Evolutionary conservation across 192 early-diverging fungal species (phyloP), one percentile per base, ranked within the genome.

Genomic region (Piromyces sp.): DNA sequence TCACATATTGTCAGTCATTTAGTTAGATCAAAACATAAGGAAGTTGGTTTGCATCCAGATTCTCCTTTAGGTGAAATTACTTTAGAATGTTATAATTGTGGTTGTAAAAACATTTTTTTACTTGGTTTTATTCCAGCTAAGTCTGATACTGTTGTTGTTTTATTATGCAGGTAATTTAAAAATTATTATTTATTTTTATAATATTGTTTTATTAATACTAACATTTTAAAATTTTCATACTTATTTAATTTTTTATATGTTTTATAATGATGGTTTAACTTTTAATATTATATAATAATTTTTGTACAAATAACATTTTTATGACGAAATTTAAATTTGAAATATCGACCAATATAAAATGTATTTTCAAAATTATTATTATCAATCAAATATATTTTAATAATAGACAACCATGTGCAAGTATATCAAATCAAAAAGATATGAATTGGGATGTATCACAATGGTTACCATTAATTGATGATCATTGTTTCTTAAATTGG

Each of bases 121-220:
- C 91, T 99, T 33, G 98, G 98, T 4, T 99, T 98, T 83, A 98
- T 98, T 83, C 98, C 98, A 12, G 98, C 98, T 30, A 99, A 99
- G 87, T 93, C 93, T 30, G 96, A 98, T 84, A 96, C 97, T 6
- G 97, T 99, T 14, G 96, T 99, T 13, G 97, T 99, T 22, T 87
- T 99, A 30, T 90, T 99, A 42, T 99, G 98, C 88, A 89, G 94
- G 94, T 95, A 86, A 58, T 83, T 84, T 13, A 38, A 79, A 15
- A 1, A 40, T 15, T 15, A 36, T 36, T 7, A 36, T 36, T 36
- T 7, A 36, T 36, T 36, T n/a, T n/a, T n/a, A n/a, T n/a, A n/a
- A n/a, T n/a, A n/a, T n/a, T n/a, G n/a, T n/a, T n/a, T n/a, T n/a
- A n/a, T n/a, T n/a, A n/a, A n/a, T n/a, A n/a, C n/a, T n/a, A n/a